Evolutionary conservation across 768 basidiomycete genomes (phyloP), one percentile per base, ranked within the genome.

Genomic region (Auriscalpium microsporum): DNA sequence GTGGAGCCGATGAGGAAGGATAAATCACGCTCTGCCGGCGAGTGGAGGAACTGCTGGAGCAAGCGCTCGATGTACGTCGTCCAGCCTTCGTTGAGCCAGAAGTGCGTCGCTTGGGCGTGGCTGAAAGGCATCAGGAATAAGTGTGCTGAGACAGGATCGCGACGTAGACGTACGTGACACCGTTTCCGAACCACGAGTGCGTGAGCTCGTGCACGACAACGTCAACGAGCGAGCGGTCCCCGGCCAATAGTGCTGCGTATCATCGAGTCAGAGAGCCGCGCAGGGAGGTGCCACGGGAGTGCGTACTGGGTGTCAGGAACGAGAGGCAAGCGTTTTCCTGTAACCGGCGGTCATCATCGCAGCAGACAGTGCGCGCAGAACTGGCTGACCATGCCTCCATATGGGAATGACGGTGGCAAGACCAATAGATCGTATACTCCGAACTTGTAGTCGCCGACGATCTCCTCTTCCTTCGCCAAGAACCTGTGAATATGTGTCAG

Each of bases 101-200:
- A 91, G 69, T 90, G 87, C 0, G 81, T 79, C 0, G 87, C 82
- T 59, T 90, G 71, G 0, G 85, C 84, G 54, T 87, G 84, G 0
- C 84, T 80, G 56, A 8, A 37, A 37, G 11, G 28, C 38, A 45
- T 23, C 16, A 34, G 10, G 42, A 33, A 23, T 34, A 23, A 28
- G 16, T 37, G n/a, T 10, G 35, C n/a, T 40, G 23, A 8, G 33
- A 40, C 9, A 7, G 16, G 16, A 14, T 14, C 10, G 16, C 14
- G 4, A 28, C 5, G 9, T 21, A 23, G 1, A 65, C 75, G 57
- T 64, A 78, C 87, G 88, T 90, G 54, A 92, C 81, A 21, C 89
- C 87, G 65, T 94, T 94, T n/a, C 92, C 92, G 57, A 92, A 94
- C 84, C 86, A 96, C 2, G 87, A 89, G 65, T 97, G 89, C 0